Evolutionary conservation across 192 early-diverging fungal species (phyloP).

Genomic region (Funneliformis geosporum): DNA sequence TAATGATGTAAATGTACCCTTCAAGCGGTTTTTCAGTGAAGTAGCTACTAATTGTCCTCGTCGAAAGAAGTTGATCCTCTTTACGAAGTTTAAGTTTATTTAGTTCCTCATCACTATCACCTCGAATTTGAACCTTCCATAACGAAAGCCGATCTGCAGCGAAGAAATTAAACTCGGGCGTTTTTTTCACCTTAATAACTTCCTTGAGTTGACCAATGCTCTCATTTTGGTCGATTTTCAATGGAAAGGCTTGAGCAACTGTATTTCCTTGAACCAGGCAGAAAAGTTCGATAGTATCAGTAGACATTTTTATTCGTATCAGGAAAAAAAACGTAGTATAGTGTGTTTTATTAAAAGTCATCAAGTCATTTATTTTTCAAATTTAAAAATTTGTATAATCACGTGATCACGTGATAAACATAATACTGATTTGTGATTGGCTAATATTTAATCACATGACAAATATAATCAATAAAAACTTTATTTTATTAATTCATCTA

Average conservation of each 20-base stretch:
- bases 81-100: constrained; percentile 3
- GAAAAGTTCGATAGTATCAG: too few species aligned
- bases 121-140: constrained; percentile 24
- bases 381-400: too few species aligned
- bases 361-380: too few species aligned
- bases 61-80: constrained; percentile 16
- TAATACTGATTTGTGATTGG: too few species aligned
- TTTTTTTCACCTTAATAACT: neutral
- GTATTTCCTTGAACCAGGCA: too few species aligned
- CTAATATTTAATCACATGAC: too few species aligned
- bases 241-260: neutral
- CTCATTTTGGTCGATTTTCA: neutral
- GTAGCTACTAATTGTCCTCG: constrained; percentile 25
- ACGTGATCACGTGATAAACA: too few species aligned
- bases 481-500: too few species aligned
- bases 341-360: too few species aligned
- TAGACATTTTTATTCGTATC: too few species aligned
- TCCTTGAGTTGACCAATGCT: neutral
- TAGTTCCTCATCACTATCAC: neutral
- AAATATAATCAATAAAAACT: too few species aligned
- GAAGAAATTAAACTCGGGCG: constrained; percentile 19
- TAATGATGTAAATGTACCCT: constrained; percentile 20
- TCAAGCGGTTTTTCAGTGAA: constrained; percentile 16
- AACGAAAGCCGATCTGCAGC: neutral
- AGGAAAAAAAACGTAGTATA: too few species aligned